Evolutionary conservation across 805 yeast species (phyloP).

Genomic region (Saccharomycopsis oosterbeekiorum): DNA sequence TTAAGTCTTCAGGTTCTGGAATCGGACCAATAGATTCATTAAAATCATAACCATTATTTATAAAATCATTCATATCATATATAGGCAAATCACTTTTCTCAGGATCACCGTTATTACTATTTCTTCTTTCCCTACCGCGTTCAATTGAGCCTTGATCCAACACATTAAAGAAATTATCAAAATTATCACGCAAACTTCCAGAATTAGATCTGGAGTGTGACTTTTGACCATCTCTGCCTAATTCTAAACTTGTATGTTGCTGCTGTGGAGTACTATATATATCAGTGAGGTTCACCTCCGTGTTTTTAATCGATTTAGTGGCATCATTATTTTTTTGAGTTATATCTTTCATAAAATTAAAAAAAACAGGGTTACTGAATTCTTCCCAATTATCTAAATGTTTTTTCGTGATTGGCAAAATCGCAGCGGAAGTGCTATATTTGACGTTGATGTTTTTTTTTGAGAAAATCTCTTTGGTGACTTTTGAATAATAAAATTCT

Average conservation of each 20-base stretch:
- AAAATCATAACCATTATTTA: background rate
- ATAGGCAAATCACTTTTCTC: background rate
- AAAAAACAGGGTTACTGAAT: background rate
- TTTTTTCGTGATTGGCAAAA: background rate
- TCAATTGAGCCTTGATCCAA: background rate
- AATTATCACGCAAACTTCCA: background rate
- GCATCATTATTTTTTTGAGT: background rate
- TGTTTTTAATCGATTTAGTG: background rate
- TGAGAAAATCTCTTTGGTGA: background rate
- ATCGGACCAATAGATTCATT: slow-evolving; percentile 30
- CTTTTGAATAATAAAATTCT: background rate
- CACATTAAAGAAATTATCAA: background rate
- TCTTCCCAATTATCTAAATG: background rate
- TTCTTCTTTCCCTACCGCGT: background rate
- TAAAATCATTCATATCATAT: background rate
- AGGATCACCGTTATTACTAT: background rate
- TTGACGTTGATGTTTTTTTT: background rate
- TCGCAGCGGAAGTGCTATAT: background rate
- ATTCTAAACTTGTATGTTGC: background rate
- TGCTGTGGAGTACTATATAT: background rate
- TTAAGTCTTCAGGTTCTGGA: slow-evolving; percentile 29
- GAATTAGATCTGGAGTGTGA: background rate
- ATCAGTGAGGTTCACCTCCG: background rate
- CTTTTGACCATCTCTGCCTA: background rate
- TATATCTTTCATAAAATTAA: background rate